A percentile compares a stretch with the other conserved stretches of the same genome.
phyloP scores from a whole-genome alignment of 148 eudicot genomes.

The Rhododendron griersonianum region DNA sequence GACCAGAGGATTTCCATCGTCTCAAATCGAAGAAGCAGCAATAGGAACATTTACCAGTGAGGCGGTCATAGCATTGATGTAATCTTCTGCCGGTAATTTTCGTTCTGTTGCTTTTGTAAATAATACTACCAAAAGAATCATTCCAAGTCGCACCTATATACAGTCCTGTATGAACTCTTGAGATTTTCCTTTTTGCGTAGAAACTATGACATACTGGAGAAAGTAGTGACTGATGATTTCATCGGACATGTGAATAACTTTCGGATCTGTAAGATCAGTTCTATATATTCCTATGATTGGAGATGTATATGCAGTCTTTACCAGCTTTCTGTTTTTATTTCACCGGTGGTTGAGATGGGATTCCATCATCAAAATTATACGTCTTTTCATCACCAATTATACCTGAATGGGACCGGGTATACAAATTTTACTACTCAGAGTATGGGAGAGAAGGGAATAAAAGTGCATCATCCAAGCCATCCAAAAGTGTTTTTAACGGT shows the following conservation, averaged over 20 bases:
- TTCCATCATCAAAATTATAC: background rate
- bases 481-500: too few relatives aligned
- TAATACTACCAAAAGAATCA: background rate
- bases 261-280: background rate
- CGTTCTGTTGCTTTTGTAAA: background rate
- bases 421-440: background rate
- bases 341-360: background rate
- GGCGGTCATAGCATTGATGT: background rate
- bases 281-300: background rate
- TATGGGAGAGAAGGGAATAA: background rate
- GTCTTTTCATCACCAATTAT: background rate
- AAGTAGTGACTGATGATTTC: background rate
- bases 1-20: constrained; percentile 80
- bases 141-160: too few relatives aligned
- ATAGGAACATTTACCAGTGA: constrained; percentile 28
- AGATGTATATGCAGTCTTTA: background rate
- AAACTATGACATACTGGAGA: background rate
- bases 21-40: constrained; percentile 46
- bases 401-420: background rate
- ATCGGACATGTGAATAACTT: background rate
- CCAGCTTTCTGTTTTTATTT: background rate
- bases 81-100: background rate
- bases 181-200: background rate
- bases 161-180: background rate
- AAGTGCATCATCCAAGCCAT: too few relatives aligned